Base-by-base conservation (phyloP, 192 early-diverging fungal species). In the Coemansia guatemalensis region DNA sequence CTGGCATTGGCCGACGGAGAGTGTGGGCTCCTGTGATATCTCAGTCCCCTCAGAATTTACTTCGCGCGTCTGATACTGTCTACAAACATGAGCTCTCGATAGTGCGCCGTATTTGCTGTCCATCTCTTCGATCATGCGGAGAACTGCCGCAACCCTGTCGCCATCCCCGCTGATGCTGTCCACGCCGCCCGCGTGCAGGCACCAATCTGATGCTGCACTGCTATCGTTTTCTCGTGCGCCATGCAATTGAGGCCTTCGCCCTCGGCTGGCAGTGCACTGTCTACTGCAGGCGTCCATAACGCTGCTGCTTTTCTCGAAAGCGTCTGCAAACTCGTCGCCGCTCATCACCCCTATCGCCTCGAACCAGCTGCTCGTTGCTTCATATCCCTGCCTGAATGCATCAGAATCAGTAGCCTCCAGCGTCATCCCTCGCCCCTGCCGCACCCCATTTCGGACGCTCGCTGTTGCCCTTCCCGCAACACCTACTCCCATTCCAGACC, bases 361-460 rank as follows among this genome's bases (percentile, higher is more conserved):
- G 8, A 69, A 25, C 73, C 67, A 68, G 24, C 27, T 33, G 17
- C 30, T 39, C 3, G 62, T 58, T 33, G 22, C 21, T 1, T 58
- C 58, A 14, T 33, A 48, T 41, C 57, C 73, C 24, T 30, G 51
- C 17, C 30, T 20, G 20, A 60, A 64, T 8, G 67, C 73, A 2
- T 51, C 52, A 5, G 76, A 73, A 3, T 64, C 51, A 3, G 35
- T 21, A 14, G 67, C 52, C 14, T 67, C 67, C 0, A n/a, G n/a
- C 0, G 56, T 41, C 30, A 67, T 41, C 1, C 56, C 18, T 5
- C 62, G 59, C 1, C 17, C 33, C 3, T 51, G 48, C 21, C 53
- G 61, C 11, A 27, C 52, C 17, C 48, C 25, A 48, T 53, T 53
- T 8, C 67, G 67, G 5, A 50, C 22, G n/a, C 39, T 21, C 2